A percentile compares a stretch with the other conserved stretches of the same genome.
Evolutionary conservation across 1,139 yeast species (phyloP).

Genomic region (Blastobotrys serpentis): DNA sequence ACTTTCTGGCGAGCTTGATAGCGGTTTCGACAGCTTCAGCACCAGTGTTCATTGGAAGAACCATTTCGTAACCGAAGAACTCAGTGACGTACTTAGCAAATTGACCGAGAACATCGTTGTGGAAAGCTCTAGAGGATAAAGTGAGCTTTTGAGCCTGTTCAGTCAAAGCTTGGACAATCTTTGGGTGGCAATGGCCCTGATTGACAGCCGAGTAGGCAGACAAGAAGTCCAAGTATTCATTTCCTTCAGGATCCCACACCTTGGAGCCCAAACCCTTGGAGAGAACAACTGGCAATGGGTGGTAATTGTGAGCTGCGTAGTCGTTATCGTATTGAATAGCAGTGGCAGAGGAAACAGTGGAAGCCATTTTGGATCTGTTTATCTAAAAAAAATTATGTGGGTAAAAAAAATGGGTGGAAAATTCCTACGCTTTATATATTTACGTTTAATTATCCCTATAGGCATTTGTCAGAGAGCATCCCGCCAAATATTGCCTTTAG

Average conservation of each 20-base stretch:
- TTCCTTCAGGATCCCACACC: constrained; percentile 97
- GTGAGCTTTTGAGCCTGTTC: constrained; percentile 88
- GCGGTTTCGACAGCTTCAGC: constrained; percentile 99
- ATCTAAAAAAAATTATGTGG: constrained; percentile 7
- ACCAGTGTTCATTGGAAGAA: constrained; percentile 97
- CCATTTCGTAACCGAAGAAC: constrained; percentile 86
- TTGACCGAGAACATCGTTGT: constrained; percentile 82
- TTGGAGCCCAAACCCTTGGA: constrained; percentile 84
- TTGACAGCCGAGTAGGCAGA: constrained; percentile 96
- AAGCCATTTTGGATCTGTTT: constrained; percentile 10
- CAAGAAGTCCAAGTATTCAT: constrained; percentile 64
- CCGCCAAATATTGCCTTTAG: constrained; percentile 26
- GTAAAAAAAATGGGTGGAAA: constrained; percentile 3
- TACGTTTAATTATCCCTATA: constrained; percentile 20
- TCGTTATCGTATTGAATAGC: constrained; percentile 70
- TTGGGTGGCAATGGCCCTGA: constrained; percentile 98
- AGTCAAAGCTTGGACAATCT: constrained; percentile 76
- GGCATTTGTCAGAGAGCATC: constrained; percentile 27
- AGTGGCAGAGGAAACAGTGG: constrained; percentile 60
- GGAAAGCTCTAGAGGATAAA: constrained; percentile 87
- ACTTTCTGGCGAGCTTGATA: constrained; percentile 88
- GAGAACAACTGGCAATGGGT: constrained; percentile 94
- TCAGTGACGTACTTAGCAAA: constrained; percentile 89
- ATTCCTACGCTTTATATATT: constrained; percentile 5
- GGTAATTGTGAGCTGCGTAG: constrained; percentile 95